phyloP scores from a whole-genome alignment of 1,139 yeast species.

The Williopsis jadinii region DNA sequence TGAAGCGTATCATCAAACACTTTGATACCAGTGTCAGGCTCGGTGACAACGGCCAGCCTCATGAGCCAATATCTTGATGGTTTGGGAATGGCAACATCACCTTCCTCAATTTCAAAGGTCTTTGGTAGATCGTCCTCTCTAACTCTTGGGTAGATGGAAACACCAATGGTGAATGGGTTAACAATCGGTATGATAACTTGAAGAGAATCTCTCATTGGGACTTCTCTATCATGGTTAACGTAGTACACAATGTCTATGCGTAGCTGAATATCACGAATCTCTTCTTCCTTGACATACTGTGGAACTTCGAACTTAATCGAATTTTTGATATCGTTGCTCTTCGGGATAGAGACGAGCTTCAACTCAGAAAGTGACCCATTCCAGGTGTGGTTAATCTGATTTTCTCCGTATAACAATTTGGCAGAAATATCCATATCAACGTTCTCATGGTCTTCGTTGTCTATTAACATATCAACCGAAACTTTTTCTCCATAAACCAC shows the following conservation, averaged over 20 bases:
- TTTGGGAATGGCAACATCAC: constrained; percentile 32
- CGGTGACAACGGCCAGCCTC: constrained; percentile 13
- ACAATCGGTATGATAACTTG: constrained; percentile 28
- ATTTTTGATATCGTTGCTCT: constrained; percentile 12
- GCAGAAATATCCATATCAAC: constrained; percentile 20
- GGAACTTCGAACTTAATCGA: constrained; percentile 28
- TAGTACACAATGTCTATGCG: constrained; percentile 13
- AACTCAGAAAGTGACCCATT: constrained; percentile 4
- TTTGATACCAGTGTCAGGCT: constrained; percentile 17
- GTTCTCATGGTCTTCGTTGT: constrained; percentile 24
- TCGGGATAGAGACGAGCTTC: constrained; percentile 14
- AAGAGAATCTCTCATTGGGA: constrained; percentile 29
- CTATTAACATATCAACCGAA: constrained; percentile 17
- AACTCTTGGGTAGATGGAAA: constrained; percentile 34
- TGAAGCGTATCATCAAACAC: constrained; percentile 22
- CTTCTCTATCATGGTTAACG: constrained; percentile 23
- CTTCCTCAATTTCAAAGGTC: constrained; percentile 14
- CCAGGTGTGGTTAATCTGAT: constrained; percentile 2
- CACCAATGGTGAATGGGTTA: constrained; percentile 32
- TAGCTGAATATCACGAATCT: constrained; percentile 5
- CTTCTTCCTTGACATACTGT: constrained; percentile 14
- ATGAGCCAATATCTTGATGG: constrained; percentile 43
- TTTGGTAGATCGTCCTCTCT: constrained; percentile 36
- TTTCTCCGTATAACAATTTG: constrained; percentile 4
- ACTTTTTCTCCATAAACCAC: constrained; percentile 25